Base-by-base conservation (phyloP, 2,329 filamentous ascomycete genomes). In the Huntiella savannae region DNA sequence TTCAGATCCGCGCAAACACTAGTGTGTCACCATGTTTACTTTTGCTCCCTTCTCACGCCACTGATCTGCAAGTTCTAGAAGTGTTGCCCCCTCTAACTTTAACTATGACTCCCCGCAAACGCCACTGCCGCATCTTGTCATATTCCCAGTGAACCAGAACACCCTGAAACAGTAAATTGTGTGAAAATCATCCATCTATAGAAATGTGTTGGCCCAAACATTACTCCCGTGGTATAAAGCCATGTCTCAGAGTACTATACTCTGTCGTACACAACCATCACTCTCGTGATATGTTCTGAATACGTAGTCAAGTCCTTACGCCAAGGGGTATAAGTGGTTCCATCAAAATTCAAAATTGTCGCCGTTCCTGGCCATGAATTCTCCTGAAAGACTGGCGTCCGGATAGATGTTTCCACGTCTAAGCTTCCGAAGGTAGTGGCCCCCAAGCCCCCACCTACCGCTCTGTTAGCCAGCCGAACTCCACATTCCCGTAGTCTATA, bases 51-150 rank as follows among this genome's bases (percentile, higher is more conserved):
- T 17, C 15, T 15, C 19, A 12, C 19, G 28, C 38, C 40, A 32
- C 15, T 41, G 19, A 41, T 41, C 40, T 41, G 22, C 17, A 32
- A 32, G 11, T 41, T 41, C 40, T 41, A 41, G 40, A 41, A 41
- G 40, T 41, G 35, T 15, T 38, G 13, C 6, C 16, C 35, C 13
- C n/a, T 11, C 35, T 11, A 13, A 38, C 35, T 38, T 41, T 41
- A 28, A 19, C 19, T 15, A 32, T 28, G 13, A n/a, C 22, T 6
- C 16, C 13, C 11, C 11, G 7, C n/a, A 8, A 32, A 13, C 22
- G 19, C 22, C 40, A 28, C n/a, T 15, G 17, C 11, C 13, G 15
- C 19, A 19, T 41, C 40, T 12, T 41, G 40, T 41, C 33, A 15
- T 13, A 28, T 32, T 16, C 22, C 40, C n/a, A 8, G 11, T 19